These are phyloP conservation scores for Coniella vitis DNA, from an alignment of 2,329 filamentous ascomycete species.

Conservation along the genomic window DNA sequence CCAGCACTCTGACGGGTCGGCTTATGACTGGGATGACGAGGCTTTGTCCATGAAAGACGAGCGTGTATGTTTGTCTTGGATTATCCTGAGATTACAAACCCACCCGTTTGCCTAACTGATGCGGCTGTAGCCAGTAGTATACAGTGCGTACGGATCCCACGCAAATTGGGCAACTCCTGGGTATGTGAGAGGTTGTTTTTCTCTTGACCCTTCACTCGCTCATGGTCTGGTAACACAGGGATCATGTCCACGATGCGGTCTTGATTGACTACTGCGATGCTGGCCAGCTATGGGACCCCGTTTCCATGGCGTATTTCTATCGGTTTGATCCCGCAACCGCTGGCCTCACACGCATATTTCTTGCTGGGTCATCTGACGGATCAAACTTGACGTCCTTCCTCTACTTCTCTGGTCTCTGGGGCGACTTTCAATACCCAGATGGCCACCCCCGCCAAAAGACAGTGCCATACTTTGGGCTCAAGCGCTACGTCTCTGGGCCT, in stretches of 20 bases:
- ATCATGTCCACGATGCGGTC: conserved; percentile 27
- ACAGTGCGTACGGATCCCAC: conserved; percentile 29
- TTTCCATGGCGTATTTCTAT: conserved; percentile 30
- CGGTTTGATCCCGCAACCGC: conserved; percentile 23
- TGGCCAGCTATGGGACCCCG: conserved; percentile 28
- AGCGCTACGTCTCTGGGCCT: conserved; percentile 26
- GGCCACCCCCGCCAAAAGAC: conserved; percentile 27
- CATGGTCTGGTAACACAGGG: conserved; percentile 12
- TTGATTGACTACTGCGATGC: conserved; percentile 29
- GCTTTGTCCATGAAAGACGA: conserved; percentile 20
- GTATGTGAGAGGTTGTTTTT: conserved; percentile 15
- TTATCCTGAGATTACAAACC: too few species aligned
- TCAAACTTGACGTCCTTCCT: conserved; percentile 27
- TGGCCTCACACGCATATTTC: conserved; percentile 18
- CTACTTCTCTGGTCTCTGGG: conserved; percentile 29
- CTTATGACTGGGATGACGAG: conserved; percentile 22
- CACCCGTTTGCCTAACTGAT: not conserved
- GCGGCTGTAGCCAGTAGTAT: conserved; percentile 25
- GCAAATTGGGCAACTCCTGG: conserved; percentile 27
- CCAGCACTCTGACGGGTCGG: conserved; percentile 11
- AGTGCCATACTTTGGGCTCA: conserved; percentile 26
- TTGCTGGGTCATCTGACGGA: conserved; percentile 2
- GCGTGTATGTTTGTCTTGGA: conserved; percentile 20
- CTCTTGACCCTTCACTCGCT: not conserved
- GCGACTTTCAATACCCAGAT: conserved; percentile 25